phyloP scores from a whole-genome alignment of 345 rosid genomes.

The Arabidopsis thaliana region DNA sequence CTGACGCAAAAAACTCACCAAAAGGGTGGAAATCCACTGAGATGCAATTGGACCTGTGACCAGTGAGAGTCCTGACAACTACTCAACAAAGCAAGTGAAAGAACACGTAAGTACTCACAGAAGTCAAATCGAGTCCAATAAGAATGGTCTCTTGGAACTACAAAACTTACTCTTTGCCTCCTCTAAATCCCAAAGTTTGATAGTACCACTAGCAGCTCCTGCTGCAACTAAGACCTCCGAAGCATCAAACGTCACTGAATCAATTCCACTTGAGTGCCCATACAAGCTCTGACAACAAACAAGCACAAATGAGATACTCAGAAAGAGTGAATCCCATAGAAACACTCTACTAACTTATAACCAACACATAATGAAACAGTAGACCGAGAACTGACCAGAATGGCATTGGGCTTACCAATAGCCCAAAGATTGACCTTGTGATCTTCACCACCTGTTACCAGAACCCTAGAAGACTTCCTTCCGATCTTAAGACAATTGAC shows the following conservation, averaged over 20 bases:
- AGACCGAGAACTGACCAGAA: slow-evolving; percentile 77
- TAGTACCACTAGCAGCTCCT: slow-evolving; percentile 97
- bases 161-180: slow-evolving; percentile 93
- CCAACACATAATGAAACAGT: slow-evolving; percentile 21
- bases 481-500: slow-evolving; percentile 98
- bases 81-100: slow-evolving; percentile 33
- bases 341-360: slow-evolving; percentile 4
- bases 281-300: slow-evolving; percentile 77
- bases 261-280: slow-evolving; percentile 95
- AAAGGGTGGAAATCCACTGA: slow-evolving; percentile 98
- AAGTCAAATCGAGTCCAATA: neutral
- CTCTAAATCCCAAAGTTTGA: slow-evolving; percentile 98
- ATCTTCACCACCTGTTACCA: slow-evolving; percentile 98
- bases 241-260: slow-evolving; percentile 96
- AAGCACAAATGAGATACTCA: slow-evolving; percentile 27
- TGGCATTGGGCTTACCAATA: slow-evolving; percentile 98
- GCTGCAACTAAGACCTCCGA: slow-evolving; percentile 95
- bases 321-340: neutral
- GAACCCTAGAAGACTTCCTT: slow-evolving; percentile 92
- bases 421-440: slow-evolving; percentile 99
- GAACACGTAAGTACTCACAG: slow-evolving; percentile 19
- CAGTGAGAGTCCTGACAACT: slow-evolving; percentile 96
- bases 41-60: slow-evolving; percentile 97
- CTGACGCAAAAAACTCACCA: slow-evolving; percentile 99
- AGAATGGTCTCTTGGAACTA: slow-evolving; percentile 4